Evolutionary conservation across 2,329 filamentous ascomycete species (phyloP).

Genomic region (Aspergillus bombycis): DNA sequence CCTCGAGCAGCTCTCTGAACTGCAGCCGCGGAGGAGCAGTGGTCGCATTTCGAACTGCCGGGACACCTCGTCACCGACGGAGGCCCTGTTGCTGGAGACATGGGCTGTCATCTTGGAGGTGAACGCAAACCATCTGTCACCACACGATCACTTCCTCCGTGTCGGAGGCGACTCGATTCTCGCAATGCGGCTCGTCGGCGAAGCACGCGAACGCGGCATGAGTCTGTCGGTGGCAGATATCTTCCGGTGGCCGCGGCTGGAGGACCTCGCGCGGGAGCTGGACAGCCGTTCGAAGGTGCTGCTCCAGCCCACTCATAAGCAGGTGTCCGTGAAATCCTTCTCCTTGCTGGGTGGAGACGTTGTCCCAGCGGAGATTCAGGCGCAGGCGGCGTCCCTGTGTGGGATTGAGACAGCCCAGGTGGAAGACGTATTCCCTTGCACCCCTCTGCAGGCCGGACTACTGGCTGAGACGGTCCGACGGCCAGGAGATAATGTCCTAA

Average conservation of each 20-base stretch:
- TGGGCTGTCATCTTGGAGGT: not conserved
- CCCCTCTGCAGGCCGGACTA: not conserved
- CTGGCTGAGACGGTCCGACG: not conserved
- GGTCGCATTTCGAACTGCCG: too few relatives aligned
- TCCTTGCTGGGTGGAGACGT: not conserved
- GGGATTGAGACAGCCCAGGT: not conserved
- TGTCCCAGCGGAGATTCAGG: too few relatives aligned
- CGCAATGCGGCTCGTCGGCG: not conserved
- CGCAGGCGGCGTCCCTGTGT: not conserved
- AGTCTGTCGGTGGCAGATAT: not conserved
- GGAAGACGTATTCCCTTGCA: not conserved
- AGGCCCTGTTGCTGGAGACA: not conserved
- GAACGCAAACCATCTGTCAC: not conserved
- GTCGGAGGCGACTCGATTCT: not conserved
- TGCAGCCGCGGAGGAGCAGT: not conserved
- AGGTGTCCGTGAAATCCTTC: not conserved
- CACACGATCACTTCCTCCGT: not conserved
- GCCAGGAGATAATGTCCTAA: not conserved
- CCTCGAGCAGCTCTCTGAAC: not conserved
- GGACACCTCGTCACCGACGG: too few relatives aligned
- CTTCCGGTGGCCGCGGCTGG: not conserved
- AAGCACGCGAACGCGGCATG: not conserved
- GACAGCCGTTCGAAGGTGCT: too few relatives aligned
- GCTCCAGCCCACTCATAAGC: too few relatives aligned
- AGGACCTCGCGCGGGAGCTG: not conserved